Percentiles rank a stretch among this genome's conserved stretches.
Evolutionary conservation across 2,329 filamentous ascomycete species (phyloP).

Genomic region (Paraphaeosphaeria sporulosa): DNA sequence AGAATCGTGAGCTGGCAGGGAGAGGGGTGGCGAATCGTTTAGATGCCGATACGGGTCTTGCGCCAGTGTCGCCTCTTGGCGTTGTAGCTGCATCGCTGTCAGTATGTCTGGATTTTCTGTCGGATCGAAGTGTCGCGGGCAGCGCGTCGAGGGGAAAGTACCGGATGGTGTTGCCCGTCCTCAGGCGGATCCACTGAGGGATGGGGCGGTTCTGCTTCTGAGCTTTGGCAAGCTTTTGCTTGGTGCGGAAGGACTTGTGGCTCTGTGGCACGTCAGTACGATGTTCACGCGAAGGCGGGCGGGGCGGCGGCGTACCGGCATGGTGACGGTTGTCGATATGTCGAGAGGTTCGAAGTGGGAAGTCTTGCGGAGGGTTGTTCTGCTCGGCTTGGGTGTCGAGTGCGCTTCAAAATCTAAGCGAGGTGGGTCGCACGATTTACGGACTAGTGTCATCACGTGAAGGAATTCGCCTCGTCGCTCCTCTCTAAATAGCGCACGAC

Average conservation of each 20-base stretch:
- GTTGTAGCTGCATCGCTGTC: constrained; percentile 80
- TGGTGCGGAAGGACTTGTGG: constrained; percentile 99
- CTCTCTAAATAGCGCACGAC: too few species aligned
- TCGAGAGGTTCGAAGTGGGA: constrained; percentile 48
- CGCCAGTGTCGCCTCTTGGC: constrained; percentile 99
- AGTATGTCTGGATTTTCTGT: constrained; percentile 6
- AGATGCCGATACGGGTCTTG: constrained; percentile 99
- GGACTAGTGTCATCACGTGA: background rate
- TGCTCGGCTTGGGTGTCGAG: too few species aligned
- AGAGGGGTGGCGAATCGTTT: constrained; percentile 65
- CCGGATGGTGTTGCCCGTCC: constrained; percentile 99
- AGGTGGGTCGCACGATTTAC: background rate
- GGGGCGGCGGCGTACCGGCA: constrained; percentile 45
- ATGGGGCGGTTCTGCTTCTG: constrained; percentile 99
- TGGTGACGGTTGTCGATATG: constrained; percentile 45
- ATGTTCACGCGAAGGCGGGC: background rate
- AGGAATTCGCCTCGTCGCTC: background rate
- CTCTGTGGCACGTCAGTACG: constrained; percentile 65
- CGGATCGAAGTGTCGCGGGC: background rate
- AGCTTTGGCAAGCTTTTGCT: constrained; percentile 99
- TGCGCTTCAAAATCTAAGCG: constrained; percentile 4
- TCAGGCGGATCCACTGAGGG: constrained; percentile 98
- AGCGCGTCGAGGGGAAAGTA: constrained; percentile 61
- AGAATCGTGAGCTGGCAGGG: constrained; percentile 43
- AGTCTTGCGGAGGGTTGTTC: constrained; percentile 22